phyloP scores from a whole-genome alignment of 73 alveolate species.

The Paramecium sexaurelia region DNA sequence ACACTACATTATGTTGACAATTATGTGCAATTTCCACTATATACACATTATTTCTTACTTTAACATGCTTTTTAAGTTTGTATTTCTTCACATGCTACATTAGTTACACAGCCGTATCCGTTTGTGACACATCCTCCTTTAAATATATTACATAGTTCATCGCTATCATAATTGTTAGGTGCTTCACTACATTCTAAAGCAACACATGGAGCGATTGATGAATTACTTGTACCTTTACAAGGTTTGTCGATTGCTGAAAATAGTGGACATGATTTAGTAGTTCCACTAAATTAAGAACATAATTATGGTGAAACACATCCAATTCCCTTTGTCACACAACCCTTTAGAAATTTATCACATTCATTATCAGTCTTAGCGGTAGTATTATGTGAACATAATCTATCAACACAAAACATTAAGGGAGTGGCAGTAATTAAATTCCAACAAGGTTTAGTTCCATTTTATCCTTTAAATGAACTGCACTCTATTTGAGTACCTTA shows the following conservation, averaged over 20 bases:
- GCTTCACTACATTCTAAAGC: constrained; percentile 19
- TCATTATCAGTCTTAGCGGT: constrained; percentile 20
- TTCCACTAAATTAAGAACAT: constrained; percentile 1
- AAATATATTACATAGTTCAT: constrained; percentile 31
- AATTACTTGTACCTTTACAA: background rate
- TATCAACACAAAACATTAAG: background rate
- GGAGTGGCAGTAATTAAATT: constrained; percentile 28
- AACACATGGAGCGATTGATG: background rate
- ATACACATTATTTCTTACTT: background rate
- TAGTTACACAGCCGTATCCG: constrained; percentile 23
- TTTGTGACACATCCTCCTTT: constrained; percentile 38
- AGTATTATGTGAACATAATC: background rate
- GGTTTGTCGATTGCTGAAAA: constrained; percentile 43
- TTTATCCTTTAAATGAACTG: background rate
- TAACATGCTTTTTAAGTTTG: background rate
- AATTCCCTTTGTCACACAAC: constrained; percentile 12
- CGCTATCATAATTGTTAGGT: constrained; percentile 33
- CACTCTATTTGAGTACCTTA: constrained; percentile 6
- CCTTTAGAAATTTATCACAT: background rate
- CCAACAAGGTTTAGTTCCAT: background rate
- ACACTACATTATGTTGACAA: background rate
- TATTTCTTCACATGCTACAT: background rate
- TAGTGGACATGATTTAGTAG: background rate
- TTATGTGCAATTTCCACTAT: background rate
- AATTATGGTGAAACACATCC: constrained; percentile 47